Conservation (phyloP, 2,329 filamentous ascomycete species). For the Taxawa tesnikishii region DNA sequence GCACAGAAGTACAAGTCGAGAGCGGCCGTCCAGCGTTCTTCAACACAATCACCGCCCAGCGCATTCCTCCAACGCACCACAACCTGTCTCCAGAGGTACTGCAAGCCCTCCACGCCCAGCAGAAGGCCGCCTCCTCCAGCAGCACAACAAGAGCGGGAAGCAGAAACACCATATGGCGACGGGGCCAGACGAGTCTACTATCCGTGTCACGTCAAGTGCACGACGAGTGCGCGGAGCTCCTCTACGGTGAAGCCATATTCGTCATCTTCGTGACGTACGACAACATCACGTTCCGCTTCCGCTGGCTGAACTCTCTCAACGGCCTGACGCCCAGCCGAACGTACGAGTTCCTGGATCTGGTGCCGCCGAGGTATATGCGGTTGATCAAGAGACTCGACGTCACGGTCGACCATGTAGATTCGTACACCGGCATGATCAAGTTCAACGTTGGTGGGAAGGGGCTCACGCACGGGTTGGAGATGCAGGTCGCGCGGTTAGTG, state of each 20-base stretch:
- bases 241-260: constrained; percentile 36
- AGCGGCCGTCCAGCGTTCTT: constrained; percentile 1
- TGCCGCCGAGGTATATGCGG: constrained; percentile 27
- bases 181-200: constrained; percentile 28
- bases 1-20: constrained; percentile 16
- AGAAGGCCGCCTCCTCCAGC: constrained; percentile 1
- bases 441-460: constrained; percentile 36
- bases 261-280: constrained; percentile 31
- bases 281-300: constrained; percentile 30
- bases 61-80: background rate
- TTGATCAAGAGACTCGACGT: constrained; percentile 29
- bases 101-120: background rate
- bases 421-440: constrained; percentile 39
- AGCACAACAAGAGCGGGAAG: constrained; percentile 2
- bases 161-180: constrained; percentile 28
- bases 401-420: constrained; percentile 34
- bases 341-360: constrained; percentile 28
- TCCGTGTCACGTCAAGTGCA: constrained; percentile 28
- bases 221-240: constrained; percentile 29
- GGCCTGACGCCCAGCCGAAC: constrained; percentile 27
- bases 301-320: constrained; percentile 25
- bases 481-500: constrained; percentile 28
- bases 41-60: background rate
- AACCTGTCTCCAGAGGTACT: background rate
- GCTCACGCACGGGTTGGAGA: constrained; percentile 27